phyloP scores from a whole-genome alignment of 345 rosid genomes.

The Citrus cavaleriei region DNA sequence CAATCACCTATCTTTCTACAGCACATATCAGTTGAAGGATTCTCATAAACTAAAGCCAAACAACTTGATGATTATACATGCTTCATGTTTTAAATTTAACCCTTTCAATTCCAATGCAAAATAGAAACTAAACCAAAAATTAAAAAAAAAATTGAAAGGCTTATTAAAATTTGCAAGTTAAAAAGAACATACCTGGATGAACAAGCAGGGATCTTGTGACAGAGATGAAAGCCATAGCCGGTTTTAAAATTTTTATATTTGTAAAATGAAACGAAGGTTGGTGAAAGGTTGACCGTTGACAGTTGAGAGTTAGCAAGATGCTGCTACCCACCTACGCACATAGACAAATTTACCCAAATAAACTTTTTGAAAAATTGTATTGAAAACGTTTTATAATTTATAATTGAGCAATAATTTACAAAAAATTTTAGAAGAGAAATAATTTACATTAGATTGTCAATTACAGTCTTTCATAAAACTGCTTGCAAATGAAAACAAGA shows the following conservation, averaged over 20 bases:
- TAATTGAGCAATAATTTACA: too few species aligned
- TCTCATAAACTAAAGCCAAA: neutral
- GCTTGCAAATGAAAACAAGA: neutral
- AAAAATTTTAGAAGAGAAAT: too few species aligned
- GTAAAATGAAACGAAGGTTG: neutral
- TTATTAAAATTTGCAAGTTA: neutral
- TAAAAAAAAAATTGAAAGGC: neutral
- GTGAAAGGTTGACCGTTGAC: neutral
- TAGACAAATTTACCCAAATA: neutral
- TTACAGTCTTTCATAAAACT: too few species aligned
- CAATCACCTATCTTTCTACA: neutral
- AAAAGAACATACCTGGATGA: slow-evolving; percentile 3
- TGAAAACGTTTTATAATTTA: too few species aligned
- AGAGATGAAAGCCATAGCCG: neutral
- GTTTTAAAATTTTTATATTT: neutral
- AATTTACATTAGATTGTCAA: too few species aligned
- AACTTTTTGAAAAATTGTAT: too few species aligned
- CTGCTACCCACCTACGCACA: neutral
- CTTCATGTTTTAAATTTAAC: neutral
- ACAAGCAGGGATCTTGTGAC: neutral
- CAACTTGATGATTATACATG: neutral
- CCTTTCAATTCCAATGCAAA: neutral
- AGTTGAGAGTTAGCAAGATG: neutral
- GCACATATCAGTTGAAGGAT: neutral
- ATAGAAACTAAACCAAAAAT: neutral